Conservation (phyloP, 148 eudicot species). For the Arbutus unedo region DNA sequence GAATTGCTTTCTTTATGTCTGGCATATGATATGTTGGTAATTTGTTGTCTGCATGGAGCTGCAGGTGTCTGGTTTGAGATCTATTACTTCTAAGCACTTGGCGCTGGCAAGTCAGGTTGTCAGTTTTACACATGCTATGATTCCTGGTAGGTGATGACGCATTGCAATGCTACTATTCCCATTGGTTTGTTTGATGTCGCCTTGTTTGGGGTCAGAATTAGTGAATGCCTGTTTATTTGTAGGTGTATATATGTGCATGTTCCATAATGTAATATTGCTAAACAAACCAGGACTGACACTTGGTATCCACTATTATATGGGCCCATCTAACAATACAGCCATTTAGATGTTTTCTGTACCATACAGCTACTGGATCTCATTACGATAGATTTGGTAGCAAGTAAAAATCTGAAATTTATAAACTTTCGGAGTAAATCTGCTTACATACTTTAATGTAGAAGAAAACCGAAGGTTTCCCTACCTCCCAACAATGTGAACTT, state of each 20-base stretch:
- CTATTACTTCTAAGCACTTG: slow-evolving; percentile 94
- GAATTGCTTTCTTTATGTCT: not conserved
- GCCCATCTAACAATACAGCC: not conserved
- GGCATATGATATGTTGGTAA: slow-evolving; percentile 3
- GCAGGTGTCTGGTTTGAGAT: slow-evolving; percentile 96
- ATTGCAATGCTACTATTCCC: not conserved
- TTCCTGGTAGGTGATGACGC: slow-evolving; percentile 70
- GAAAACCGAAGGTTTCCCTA: not conserved
- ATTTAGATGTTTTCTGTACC: not conserved
- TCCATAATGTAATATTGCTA: not conserved
- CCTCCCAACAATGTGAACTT: not conserved
- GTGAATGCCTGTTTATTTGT: not conserved
- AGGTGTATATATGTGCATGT: not conserved
- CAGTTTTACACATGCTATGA: slow-evolving; percentile 75
- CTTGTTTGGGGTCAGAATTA: not conserved
- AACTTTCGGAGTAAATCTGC: not conserved
- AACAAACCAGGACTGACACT: not conserved
- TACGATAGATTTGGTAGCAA: not conserved
- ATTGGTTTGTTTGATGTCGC: not conserved
- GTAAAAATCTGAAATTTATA: not conserved
- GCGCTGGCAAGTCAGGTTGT: slow-evolving; percentile 97
- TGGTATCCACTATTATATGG: not conserved
- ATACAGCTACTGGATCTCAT: slow-evolving; percentile 1
- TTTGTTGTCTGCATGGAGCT: slow-evolving; percentile 17
- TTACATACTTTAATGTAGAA: not conserved